Base-by-base conservation (phyloP, 805 yeast species). In the Brettanomyces nanus region DNA sequence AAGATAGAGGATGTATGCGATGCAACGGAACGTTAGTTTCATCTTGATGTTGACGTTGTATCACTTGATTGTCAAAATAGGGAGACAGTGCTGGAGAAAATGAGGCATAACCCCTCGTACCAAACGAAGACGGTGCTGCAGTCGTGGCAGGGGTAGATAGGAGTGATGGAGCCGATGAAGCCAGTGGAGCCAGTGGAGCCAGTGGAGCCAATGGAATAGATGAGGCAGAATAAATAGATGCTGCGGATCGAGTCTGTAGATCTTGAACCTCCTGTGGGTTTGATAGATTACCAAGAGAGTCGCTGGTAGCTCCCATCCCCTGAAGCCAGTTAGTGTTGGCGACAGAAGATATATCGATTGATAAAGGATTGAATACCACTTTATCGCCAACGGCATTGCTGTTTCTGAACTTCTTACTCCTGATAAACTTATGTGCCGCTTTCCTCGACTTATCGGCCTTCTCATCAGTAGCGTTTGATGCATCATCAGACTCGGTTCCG, bases 331-430 rank as follows among this genome's bases (percentile, higher is more conserved):
- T 22, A 13, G 26, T 18, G n/a, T n/a, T 20, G 4, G 23, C 34
- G 13, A 31, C 3, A 5, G 36, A 25, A 3, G 47, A 34, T 30
- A 51, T 39, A 23, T 45, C 45, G 33, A 54, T 39, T 0, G 59
- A 49, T 20, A 56, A 33, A 13, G 61, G 61, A 38, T 56, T 56
- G 43, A 56, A 56, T 4, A 55, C 48, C 25, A 54, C 46, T 28
- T 48, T 45, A 23, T 40, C 33, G 20, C 30, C 23, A 31, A 11
- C 26, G 11, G 26, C 25, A 19, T 13, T 30, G 5, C n/a, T 34
- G 21, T 26, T 31, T 30, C 6, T n/a, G 19, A 20, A 6, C 25
- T 14, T 19, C 32, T 19, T 25, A 9, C 11, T 29, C 17, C 28
- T 36, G 25, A 25, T 36, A 13, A 22, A 23, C 15, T 20, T 17